These are phyloP conservation scores for Tetracentron sinense DNA, from an alignment of 164 flowering plant species.

Conservation along the genomic window DNA sequence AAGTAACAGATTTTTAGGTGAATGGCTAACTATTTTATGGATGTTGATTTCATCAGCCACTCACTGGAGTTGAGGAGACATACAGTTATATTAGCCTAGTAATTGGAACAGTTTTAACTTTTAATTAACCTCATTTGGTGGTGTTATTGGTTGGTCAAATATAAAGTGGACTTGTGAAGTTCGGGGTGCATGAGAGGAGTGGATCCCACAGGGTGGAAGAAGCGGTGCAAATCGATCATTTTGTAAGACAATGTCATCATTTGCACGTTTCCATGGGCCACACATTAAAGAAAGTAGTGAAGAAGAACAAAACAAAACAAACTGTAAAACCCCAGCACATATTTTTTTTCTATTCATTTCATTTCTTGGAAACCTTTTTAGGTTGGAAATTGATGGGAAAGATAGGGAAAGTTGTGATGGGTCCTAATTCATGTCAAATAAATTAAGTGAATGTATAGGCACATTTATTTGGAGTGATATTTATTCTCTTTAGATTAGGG, in stretches of 20 bases:
- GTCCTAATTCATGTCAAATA: slow-evolving; percentile 10
- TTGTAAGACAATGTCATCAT: slow-evolving; percentile 48
- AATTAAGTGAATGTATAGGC: slow-evolving; percentile 23
- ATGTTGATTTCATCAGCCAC: no score
- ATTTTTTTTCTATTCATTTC: slow-evolving; percentile 16
- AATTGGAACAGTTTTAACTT: neutral
- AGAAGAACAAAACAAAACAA: slow-evolving; percentile 4
- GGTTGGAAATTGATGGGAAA: slow-evolving; percentile 43
- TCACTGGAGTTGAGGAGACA: no score
- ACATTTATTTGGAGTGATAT: slow-evolving; percentile 34
- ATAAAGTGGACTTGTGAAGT: slow-evolving; percentile 16
- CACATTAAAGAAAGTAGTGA: slow-evolving; percentile 5
- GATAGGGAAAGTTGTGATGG: slow-evolving; percentile 21
- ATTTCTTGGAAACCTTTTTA: slow-evolving; percentile 43
- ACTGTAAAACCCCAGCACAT: slow-evolving; percentile 17
- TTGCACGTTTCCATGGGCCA: slow-evolving; percentile 60
- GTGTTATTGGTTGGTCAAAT: slow-evolving; percentile 35
- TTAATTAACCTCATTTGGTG: neutral
- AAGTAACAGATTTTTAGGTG: no score
- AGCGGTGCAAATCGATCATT: slow-evolving; percentile 61
- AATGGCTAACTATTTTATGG: no score
- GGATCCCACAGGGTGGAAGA: slow-evolving; percentile 60
- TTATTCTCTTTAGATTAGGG: slow-evolving; percentile 32
- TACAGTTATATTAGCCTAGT: no score
- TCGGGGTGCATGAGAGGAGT: slow-evolving; percentile 25